phyloP scores from a whole-genome alignment of 1,284 basidiomycete genomes.

The Rhodotorula sp. region DNA sequence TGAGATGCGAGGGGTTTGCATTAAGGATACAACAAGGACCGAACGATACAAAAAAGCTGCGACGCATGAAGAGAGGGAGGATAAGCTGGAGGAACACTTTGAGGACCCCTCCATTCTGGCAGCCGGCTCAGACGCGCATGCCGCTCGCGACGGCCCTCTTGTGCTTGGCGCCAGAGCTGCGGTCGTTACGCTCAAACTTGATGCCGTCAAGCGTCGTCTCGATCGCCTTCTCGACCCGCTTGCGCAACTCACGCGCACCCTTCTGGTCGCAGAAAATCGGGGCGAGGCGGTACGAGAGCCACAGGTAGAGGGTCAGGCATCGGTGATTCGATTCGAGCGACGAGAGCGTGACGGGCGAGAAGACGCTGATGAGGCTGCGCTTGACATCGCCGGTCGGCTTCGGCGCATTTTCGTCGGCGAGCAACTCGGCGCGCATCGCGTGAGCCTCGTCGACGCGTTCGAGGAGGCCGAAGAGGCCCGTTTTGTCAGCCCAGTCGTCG shows the following conservation, averaged over 20 bases:
- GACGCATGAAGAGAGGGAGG: too few species aligned
- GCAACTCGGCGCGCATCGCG: neutral
- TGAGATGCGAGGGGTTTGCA: neutral
- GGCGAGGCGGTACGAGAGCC: conserved; percentile 76
- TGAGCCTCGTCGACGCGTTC: conserved; percentile 42
- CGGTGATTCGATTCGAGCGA: conserved; percentile 80
- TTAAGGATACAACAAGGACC: neutral
- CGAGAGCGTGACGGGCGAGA: conserved; percentile 18
- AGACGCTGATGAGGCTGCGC: conserved; percentile 9
- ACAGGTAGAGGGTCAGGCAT: conserved; percentile 76
- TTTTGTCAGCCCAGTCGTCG: conserved; percentile 47
- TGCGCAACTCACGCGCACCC: conserved; percentile 49
- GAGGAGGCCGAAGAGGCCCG: conserved; percentile 54
- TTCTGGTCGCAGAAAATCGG: conserved; percentile 66
- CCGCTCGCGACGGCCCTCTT: conserved; percentile 19
- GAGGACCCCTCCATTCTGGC: too few species aligned
- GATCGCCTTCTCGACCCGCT: conserved; percentile 38
- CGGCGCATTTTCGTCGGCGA: neutral
- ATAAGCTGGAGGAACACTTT: neutral
- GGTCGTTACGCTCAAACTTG: conserved; percentile 41
- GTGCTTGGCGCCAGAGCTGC: conserved; percentile 16
- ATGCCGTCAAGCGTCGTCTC: conserved; percentile 47
- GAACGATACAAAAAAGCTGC: neutral
- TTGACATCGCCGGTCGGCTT: neutral
- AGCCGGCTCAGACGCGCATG: too few species aligned